phyloP scores from a whole-genome alignment of 1,284 basidiomycete genomes.

The Phenoliferia sp. region DNA sequence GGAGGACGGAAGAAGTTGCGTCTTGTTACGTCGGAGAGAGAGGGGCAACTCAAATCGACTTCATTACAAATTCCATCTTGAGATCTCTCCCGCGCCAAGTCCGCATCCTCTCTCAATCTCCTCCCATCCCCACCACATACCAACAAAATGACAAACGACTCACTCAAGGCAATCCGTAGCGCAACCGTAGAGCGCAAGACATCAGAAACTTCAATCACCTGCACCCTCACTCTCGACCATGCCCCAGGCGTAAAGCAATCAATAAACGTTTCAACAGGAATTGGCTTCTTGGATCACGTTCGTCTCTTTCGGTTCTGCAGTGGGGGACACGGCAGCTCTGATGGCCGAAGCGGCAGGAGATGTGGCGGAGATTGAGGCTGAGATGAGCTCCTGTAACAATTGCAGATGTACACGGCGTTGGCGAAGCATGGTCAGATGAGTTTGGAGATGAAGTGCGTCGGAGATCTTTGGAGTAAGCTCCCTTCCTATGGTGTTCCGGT shows the following conservation, averaged over 20 bases:
- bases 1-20: neutral
- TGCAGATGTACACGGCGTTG: conserved; percentile 90
- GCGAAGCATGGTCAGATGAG: conserved; percentile 87
- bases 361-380: neutral
- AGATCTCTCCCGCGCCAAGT: too few relatives aligned
- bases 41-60: neutral
- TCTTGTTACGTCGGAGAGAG: neutral
- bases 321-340: neutral
- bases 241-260: conserved; percentile 64
- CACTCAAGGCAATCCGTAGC: conserved; percentile 39
- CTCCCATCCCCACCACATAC: neutral
- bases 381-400: neutral
- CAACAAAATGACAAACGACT: neutral
- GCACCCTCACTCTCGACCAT: conserved; percentile 77
- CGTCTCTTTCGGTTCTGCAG: neutral
- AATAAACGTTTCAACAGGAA: conserved; percentile 87
- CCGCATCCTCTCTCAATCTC: neutral
- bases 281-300: conserved; percentile 98
- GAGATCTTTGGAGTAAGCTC: conserved; percentile 71
- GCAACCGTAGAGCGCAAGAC: conserved; percentile 82
- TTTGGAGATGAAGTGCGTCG: conserved; percentile 81
- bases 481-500: neutral
- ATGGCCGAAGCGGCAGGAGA: too few relatives aligned
- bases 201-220: conserved; percentile 85
- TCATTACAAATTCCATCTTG: neutral